Conservation (phyloP, 2,329 filamentous ascomycete species). For the Myotisia sp. region DNA sequence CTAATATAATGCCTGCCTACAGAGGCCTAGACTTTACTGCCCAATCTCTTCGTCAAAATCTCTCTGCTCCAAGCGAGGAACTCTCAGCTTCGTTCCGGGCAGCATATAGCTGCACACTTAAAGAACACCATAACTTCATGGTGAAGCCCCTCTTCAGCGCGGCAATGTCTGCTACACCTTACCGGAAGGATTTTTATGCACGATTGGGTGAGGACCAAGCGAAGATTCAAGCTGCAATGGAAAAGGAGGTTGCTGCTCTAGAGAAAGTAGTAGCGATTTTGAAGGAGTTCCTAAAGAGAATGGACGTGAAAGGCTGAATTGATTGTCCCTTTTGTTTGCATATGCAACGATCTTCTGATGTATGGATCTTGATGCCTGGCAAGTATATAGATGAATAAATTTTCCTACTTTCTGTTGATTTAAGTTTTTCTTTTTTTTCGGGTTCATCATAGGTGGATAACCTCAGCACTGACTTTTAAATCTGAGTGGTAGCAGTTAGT, state of each 20-base stretch:
- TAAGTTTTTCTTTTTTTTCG: too few species aligned
- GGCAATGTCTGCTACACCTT: conserved; percentile 85
- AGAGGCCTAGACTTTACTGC: conserved; percentile 91
- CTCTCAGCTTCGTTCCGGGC: conserved; percentile 73
- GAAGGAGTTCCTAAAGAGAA: conserved; percentile 45
- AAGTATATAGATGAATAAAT: too few species aligned
- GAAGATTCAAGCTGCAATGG: conserved; percentile 51
- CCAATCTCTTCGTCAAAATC: conserved; percentile 65
- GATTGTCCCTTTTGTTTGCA: too few species aligned
- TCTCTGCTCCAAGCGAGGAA: conserved; percentile 52
- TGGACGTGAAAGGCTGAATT: conserved; percentile 40
- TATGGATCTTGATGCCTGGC: too few species aligned
- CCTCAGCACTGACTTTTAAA: too few species aligned
- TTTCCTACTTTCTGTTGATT: too few species aligned
- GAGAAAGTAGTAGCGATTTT: conserved; percentile 68
- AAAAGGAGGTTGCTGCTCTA: conserved; percentile 59
- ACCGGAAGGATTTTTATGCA: conserved; percentile 81
- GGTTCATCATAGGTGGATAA: too few species aligned
- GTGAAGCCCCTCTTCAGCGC: conserved; percentile 85
- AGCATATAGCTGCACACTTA: conserved; percentile 75
- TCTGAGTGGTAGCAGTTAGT: too few species aligned
- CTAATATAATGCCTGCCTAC: conserved; percentile 9
- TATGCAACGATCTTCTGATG: too few species aligned
- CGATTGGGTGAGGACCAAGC: conserved; percentile 49
- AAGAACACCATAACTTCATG: conserved; percentile 78